phyloP scores from a whole-genome alignment of 2,329 filamentous ascomycete species.

The Leptoxyphium fumago region DNA sequence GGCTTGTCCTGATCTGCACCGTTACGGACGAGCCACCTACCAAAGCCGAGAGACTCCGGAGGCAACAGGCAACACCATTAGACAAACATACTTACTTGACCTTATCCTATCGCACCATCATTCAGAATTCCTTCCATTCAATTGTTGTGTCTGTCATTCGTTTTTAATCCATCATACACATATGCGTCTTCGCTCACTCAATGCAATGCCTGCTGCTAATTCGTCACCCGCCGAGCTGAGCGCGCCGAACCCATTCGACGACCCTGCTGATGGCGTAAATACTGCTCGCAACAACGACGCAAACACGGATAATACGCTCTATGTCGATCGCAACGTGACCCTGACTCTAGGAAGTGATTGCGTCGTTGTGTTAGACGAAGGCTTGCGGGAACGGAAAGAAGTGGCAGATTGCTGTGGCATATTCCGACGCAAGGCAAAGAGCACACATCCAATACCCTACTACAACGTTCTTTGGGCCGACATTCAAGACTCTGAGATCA shows the following conservation, averaged over 20 bases:
- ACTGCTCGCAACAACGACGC: background rate
- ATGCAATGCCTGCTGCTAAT: conserved; percentile 6
- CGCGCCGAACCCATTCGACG: conserved; percentile 15
- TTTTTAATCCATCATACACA: background rate
- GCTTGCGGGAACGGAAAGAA: conserved; percentile 31
- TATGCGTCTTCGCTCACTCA: conserved; percentile 18
- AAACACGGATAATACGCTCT: conserved; percentile 10
- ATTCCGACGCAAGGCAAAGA: conserved; percentile 29
- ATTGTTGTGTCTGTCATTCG: background rate
- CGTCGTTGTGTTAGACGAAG: conserved; percentile 46
- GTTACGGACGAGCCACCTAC: too few species aligned
- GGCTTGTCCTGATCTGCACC: too few species aligned
- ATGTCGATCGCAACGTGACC: conserved; percentile 42
- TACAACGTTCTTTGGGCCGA: conserved; percentile 79
- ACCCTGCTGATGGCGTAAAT: conserved; percentile 13
- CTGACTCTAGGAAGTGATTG: conserved; percentile 47
- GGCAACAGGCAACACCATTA: background rate
- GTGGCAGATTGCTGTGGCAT: conserved; percentile 42
- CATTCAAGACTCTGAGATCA: conserved; percentile 43
- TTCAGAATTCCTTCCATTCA: background rate
- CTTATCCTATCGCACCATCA: too few species aligned
- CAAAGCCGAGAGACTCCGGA: background rate
- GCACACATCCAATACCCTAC: conserved; percentile 51
- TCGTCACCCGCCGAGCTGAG: conserved; percentile 1
- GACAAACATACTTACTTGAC: background rate